These are phyloP conservation scores for Leishmania braziliensis DNA, from an alignment of 208 protist genomes.

Conservation along the genomic window DNA sequence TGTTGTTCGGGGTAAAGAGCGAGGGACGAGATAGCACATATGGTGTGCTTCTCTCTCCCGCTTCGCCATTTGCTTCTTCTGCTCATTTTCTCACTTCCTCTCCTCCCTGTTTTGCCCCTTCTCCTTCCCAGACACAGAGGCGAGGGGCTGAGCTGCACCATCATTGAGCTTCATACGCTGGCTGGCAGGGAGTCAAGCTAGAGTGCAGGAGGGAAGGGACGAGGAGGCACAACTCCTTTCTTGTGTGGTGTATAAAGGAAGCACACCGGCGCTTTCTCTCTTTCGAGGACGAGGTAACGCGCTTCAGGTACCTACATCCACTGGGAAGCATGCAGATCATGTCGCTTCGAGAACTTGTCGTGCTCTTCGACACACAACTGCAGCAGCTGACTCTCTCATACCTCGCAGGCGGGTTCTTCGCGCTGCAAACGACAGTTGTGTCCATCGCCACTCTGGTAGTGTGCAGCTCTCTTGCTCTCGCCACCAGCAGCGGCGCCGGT, in stretches of 20 bases:
- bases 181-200: neutral
- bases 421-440: conserved; percentile 23
- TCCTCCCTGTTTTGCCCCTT: neutral
- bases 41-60: neutral
- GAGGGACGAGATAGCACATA: neutral
- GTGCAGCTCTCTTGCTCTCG: conserved; percentile 28
- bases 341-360: conserved; percentile 25
- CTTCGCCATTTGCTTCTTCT: neutral
- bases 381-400: conserved; percentile 40
- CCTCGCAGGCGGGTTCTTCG: conserved; percentile 40
- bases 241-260: neutral
- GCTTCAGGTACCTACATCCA: no score
- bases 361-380: conserved; percentile 30
- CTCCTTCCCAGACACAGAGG: neutral
- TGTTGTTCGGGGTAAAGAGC: neutral
- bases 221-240: neutral
- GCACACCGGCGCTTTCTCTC: neutral
- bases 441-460: conserved; percentile 17
- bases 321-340: neutral
- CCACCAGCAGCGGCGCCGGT: neutral
- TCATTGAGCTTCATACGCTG: neutral
- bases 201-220: neutral
- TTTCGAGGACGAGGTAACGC: neutral
- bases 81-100: neutral
- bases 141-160: neutral